These are phyloP conservation scores for Ammopiptanthus mongolicus DNA, from an alignment of 306 rosid species.

Conservation along the genomic window DNA sequence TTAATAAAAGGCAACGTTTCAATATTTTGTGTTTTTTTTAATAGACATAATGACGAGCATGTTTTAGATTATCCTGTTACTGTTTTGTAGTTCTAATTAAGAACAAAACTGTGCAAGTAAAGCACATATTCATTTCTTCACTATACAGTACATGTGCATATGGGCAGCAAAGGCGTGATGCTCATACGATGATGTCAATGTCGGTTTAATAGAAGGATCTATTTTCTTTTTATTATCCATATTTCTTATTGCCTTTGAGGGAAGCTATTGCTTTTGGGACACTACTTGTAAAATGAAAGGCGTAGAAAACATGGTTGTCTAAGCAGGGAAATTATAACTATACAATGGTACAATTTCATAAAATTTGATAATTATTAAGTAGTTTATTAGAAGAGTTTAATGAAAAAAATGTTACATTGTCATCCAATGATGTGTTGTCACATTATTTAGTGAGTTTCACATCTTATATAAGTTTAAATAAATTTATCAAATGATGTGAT, in stretches of 20 bases:
- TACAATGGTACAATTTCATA: not conserved
- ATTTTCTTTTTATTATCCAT: not conserved
- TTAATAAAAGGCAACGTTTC: not conserved
- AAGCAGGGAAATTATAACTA: not conserved
- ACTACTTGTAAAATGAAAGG: not conserved
- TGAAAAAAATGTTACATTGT: no score
- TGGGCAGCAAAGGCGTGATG: not conserved
- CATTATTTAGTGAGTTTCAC: no score
- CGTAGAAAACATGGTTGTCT: not conserved
- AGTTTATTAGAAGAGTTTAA: no score
- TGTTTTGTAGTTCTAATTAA: not conserved
- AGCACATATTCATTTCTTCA: conserved; percentile 66
- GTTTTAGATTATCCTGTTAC: not conserved
- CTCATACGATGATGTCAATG: not conserved
- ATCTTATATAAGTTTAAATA: no score
- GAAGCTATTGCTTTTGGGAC: conserved; percentile 16
- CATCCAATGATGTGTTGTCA: no score
- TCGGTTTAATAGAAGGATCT: no score
- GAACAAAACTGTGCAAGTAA: conserved; percentile 24
- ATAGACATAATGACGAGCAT: not conserved
- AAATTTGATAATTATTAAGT: not conserved
- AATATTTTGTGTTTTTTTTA: not conserved
- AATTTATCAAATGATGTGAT: no score
- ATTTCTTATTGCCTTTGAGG: not conserved
- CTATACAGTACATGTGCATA: not conserved